Base-by-base conservation (phyloP, 2,329 filamentous ascomycete species). In the Ascochyta lentis region DNA sequence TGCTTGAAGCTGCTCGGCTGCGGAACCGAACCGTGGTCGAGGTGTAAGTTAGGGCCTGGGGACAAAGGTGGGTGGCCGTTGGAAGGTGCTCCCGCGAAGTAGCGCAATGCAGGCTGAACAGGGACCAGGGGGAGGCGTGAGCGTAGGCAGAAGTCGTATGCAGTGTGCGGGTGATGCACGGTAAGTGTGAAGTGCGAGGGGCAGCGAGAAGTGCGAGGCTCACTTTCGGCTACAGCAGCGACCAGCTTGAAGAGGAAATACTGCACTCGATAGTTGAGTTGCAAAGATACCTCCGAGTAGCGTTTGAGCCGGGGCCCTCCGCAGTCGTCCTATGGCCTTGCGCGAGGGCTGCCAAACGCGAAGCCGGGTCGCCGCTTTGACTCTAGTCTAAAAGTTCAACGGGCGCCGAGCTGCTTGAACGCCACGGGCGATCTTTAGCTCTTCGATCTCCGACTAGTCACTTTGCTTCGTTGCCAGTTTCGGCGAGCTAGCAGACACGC, bases 321-420 rank as follows among this genome's bases (percentile, higher is more conserved):
- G 65, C 67, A 63, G 56, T 63, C 58, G 60, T 67, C 58, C 58
- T 69, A 58, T 67, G 60, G 66, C 63, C 53, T 56, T 56, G 56
- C 52, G 61, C 59, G 50, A 56, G 56, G 57, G 49, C 58, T 54
- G 55, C 51, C 47, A 58, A 31, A 59, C 54, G 56, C 56, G 46
- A 56, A 47, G 58, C 53, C 56, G 58, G 57, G 53, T 61, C 61
- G 67, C 59, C 58, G 49, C 59, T 55, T 61, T 49, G 55, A 51
- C 43, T 62, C 62, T 66, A 68, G 63, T 64, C 60, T 58, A 55
- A 63, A 63, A 61, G 62, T 58, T 58, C 65, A 72, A 69, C 66
- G 65, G 67, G 64, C 61, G 66, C 65, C 49, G 67, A 64, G 64
- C 64, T 66, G 58, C 59, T 55, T 64, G 54, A 58, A 63, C 61